Base-by-base conservation (phyloP, 2,329 filamentous ascomycete genomes). In the Basipetospora sp. region DNA sequence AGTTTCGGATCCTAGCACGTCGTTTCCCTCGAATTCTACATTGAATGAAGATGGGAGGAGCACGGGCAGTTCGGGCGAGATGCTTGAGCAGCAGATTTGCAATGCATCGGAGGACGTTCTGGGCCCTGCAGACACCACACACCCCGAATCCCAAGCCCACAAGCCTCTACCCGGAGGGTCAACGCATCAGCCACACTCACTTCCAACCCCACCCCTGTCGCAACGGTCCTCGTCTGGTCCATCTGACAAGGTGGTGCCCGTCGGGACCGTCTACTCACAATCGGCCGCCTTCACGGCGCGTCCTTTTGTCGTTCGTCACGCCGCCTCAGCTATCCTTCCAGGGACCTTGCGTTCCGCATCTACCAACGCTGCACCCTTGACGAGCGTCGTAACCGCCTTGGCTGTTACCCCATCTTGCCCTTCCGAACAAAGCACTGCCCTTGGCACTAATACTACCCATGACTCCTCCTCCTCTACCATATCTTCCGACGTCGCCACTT, bases 361-460 rank as follows among this genome's bases (percentile, higher is more conserved):
- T 10, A 32, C 22, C 19, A 39, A 34, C 36, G 36, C 36, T 28
- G 20, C 36, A 27, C 36, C 36, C 9, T 15, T 39, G 36, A 39
- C 76, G 47, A 73, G 68, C 52, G 64, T 78, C 50, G 69, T 79
- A 48, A 74, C 72, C 47, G 71, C 71, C 48, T 70, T 67, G 41
- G 63, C 64, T 51, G 74, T 81, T 50, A 66, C 74, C 59, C 77
- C 77, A 54, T 64, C 67, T 47, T 73, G 83, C 56, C 69, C 83
- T 47, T 82, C 77, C 48, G 80, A 77, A 44, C 78, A 16, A 14
- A 14, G 4, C 25, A 8, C 16, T 9, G 25, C 19, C 19, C 20
- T 10, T n/a, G 11, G 8, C 27, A 8, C 27, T 9, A 6, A 11
- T 30, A 9, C 35, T 2, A 14, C 16, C 22, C 6, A 25, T 25